phyloP scores from a whole-genome alignment of 2,329 filamentous ascomycete genomes.

The Acephala macrosclerotiorum region DNA sequence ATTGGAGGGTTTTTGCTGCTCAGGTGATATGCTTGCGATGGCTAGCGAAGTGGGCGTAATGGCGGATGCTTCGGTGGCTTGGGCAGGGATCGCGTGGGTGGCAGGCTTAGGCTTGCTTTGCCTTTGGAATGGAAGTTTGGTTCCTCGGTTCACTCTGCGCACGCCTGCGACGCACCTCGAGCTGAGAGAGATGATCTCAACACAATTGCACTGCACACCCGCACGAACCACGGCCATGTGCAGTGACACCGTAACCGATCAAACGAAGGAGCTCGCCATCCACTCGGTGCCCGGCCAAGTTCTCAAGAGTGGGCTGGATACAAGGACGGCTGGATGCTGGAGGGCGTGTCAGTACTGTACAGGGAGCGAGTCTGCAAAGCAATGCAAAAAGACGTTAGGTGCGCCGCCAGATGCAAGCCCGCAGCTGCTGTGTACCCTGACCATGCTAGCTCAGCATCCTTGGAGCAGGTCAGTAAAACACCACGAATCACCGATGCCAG shows the following conservation, averaged over 20 bases:
- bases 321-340: background rate
- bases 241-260: slow-evolving; percentile 6
- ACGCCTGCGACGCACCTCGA: too few species aligned
- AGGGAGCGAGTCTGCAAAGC: slow-evolving; percentile 20
- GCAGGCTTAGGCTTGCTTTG: background rate
- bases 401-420: slow-evolving; percentile 28
- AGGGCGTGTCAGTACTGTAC: background rate
- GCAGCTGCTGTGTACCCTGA: background rate
- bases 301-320: slow-evolving; percentile 4
- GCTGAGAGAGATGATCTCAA: too few species aligned
- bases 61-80: slow-evolving; percentile 8
- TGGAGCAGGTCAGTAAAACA: background rate
- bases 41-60: slow-evolving; percentile 9
- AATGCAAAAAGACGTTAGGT: slow-evolving; percentile 35
- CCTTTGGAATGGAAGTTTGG: background rate
- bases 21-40: slow-evolving; percentile 34
- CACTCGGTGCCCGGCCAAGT: slow-evolving; percentile 26
- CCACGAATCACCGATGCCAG: slow-evolving; percentile 3
- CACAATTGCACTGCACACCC: background rate
- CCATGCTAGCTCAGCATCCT: slow-evolving; percentile 6
- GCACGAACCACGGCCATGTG: slow-evolving; percentile 5
- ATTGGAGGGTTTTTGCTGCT: slow-evolving; percentile 32
- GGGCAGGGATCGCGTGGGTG: slow-evolving; percentile 4
- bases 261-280: slow-evolving; percentile 20
- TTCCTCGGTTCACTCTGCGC: background rate